Evolutionary conservation across 1,139 yeast species (phyloP).

Genomic region (Yamadazyma trypodendri): DNA sequence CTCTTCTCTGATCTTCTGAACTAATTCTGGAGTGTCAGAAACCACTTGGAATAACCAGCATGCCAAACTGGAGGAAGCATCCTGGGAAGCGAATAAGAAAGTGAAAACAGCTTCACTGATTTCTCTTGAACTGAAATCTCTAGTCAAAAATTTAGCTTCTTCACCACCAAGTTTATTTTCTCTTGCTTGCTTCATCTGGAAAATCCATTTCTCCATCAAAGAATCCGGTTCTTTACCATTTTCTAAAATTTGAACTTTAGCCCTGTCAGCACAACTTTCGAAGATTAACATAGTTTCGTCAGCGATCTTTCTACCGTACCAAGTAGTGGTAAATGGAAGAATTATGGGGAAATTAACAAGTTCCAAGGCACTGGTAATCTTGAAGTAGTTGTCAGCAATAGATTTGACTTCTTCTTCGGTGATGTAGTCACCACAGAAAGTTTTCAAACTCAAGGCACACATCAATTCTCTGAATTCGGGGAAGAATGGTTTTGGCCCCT

Average conservation of each 20-base stretch:
- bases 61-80: constrained; percentile 96
- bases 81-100: constrained; percentile 95
- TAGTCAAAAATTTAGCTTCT: constrained; percentile 58
- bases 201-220: constrained; percentile 95
- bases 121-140: constrained; percentile 87
- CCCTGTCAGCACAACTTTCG: constrained; percentile 81
- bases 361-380: constrained; percentile 92
- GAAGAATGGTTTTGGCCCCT: constrained; percentile 74
- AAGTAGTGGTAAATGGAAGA: constrained; percentile 90
- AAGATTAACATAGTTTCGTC: constrained; percentile 92
- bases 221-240: constrained; percentile 80
- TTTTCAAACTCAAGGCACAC: constrained; percentile 89
- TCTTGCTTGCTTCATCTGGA: constrained; percentile 76
- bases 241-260: constrained; percentile 71
- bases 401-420: constrained; percentile 83
- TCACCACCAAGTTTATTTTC: constrained; percentile 46
- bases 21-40: constrained; percentile 92
- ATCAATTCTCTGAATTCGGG: constrained; percentile 92
- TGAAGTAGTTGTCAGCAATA: constrained; percentile 88
- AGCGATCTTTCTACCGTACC: constrained; percentile 95
- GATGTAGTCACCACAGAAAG: constrained; percentile 95
- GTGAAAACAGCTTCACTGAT: constrained; percentile 96
- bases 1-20: constrained; percentile 82
- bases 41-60: constrained; percentile 97
- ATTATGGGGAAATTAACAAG: constrained; percentile 96